Evolutionary conservation across 192 early-diverging fungal genomes (phyloP), one percentile per base, ranked within the genome.

Genomic region (Backusella macrospora): DNA sequence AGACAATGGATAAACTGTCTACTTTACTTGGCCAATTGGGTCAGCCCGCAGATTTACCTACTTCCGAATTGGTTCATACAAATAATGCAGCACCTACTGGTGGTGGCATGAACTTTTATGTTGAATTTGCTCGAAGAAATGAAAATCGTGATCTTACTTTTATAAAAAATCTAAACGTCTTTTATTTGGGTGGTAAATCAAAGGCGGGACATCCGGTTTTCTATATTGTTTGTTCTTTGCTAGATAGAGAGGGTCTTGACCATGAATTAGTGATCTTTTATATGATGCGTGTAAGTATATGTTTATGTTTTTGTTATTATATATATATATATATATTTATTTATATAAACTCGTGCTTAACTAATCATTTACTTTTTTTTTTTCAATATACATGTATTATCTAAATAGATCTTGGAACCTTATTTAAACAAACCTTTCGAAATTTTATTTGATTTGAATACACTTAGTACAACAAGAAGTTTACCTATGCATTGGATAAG

Each of bases 191-290:
- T 26, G 92, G 92, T 4, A 65, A 85, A 16, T 95, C 94, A 46
- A 89, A 89, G 65, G 86, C 80, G 10, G 71, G 77, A 13, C 83
- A 90, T 40, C 94, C 93, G 0, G 93, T 97, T 1, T 85, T 96
- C 62, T 97, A 96, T 78, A 89, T 92, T 74, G 90, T 96, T 66
- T 88, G 89, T 40, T 85, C 93, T 47, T 82, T 91, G 10, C 66
- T 97, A 47, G 86, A 89, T 64, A 76, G 88, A 70, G 92, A 96
- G 34, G 86, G 84, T 37, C 84, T 93, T 42, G 94, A 97, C 78
- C 92, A 94, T 80, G 95, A 97, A 26, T 74, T 94, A 5, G 75
- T 95, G 39, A 84, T 95, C 78, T 90, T 93, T 74, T 89, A 93
- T 67, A 76, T 93, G 65, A 80, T 93, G 76, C 85, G 86, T 46